Evolutionary conservation across 129 eudicot species (phyloP).

Genomic region (Flaveria bidentis): DNA sequence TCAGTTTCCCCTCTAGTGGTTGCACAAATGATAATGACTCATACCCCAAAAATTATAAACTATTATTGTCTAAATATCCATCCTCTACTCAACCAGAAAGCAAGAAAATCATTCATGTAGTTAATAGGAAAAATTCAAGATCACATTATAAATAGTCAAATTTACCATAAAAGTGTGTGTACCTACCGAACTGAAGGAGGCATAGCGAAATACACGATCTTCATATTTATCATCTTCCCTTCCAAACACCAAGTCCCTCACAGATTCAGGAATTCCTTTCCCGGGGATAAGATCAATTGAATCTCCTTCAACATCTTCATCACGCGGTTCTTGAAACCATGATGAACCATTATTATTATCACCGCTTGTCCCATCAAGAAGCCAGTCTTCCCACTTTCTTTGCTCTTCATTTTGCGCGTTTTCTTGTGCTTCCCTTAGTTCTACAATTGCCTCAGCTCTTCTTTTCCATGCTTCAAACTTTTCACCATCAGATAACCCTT

Average conservation of each 20-base stretch:
- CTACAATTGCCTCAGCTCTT: slow-evolving; percentile 89
- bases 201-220: slow-evolving; percentile 89
- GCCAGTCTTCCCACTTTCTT: slow-evolving; percentile 95
- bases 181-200: slow-evolving; percentile 84
- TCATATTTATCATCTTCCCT: slow-evolving; percentile 89
- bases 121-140: background rate
- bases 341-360: slow-evolving; percentile 45
- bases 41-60: no score
- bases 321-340: slow-evolving; percentile 48
- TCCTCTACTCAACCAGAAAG: no score
- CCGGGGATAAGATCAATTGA: slow-evolving; percentile 53
- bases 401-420: slow-evolving; percentile 71
- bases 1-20: no score
- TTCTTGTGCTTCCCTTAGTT: slow-evolving; percentile 90
- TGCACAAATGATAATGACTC: no score
- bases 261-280: slow-evolving; percentile 65
- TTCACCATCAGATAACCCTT: slow-evolving; percentile 60
- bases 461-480: slow-evolving; percentile 90
- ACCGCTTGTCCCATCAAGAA: slow-evolving; percentile 54
- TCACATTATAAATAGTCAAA: background rate
- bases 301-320: slow-evolving; percentile 48
- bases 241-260: slow-evolving; percentile 63
- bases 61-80: no score
- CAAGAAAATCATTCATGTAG: background rate
- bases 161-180: background rate